These are phyloP conservation scores for Fraxinus baroniana DNA, from an alignment of 305 asterid species.

Conservation along the genomic window DNA sequence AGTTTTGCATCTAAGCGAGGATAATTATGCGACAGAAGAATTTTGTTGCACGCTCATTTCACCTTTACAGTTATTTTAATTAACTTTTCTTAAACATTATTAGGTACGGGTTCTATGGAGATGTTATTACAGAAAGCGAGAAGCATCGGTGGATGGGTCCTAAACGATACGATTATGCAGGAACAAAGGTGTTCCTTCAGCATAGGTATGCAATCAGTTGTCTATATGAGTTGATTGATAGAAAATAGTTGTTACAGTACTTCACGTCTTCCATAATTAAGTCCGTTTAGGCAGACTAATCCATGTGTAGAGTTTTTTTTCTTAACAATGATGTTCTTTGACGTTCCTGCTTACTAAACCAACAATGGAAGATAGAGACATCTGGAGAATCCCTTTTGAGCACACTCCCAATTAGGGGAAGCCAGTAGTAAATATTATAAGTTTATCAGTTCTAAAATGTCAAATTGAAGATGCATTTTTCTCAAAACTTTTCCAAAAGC, in stretches of 20 bases:
- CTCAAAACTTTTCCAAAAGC: not conserved
- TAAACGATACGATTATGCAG: conserved; percentile 84
- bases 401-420: not conserved
- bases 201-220: conserved; percentile 59
- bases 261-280: conserved; percentile 6
- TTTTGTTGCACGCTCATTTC: conserved; percentile 19
- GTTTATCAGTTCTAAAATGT: not conserved
- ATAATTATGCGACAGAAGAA: not conserved
- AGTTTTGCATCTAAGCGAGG: not conserved
- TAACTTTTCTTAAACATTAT: conserved; percentile 25
- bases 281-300: not conserved
- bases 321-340: conserved; percentile 7
- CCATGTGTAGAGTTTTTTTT: not conserved
- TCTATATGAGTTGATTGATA: conserved; percentile 11
- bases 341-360: not conserved
- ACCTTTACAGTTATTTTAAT: conserved; percentile 9
- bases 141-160: conserved; percentile 99
- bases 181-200: conserved; percentile 95
- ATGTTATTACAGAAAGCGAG: conserved; percentile 95
- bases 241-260: conserved; percentile 1
- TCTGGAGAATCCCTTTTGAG: conserved; percentile 8
- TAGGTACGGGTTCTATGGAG: conserved; percentile 98
- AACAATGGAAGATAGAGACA: not conserved
- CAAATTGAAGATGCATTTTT: not conserved
- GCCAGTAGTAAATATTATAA: not conserved